Evolutionary conservation across 331 rosid genomes (phyloP).

Genomic region (Pyrus hybrid): DNA sequence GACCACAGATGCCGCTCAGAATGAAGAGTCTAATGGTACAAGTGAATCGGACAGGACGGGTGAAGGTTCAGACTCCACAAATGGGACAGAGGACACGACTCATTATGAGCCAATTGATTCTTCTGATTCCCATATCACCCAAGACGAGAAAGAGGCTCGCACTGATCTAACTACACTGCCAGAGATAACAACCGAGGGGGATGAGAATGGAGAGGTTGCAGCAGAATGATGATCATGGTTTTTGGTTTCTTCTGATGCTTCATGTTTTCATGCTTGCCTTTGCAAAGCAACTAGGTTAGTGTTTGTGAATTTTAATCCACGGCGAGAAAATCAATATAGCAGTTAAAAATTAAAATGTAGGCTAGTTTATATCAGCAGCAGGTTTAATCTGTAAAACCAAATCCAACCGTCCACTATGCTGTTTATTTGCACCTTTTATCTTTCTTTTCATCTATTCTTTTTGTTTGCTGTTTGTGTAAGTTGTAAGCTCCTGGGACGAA

Average conservation of each 20-base stretch:
- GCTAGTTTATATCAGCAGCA: slow-evolving; percentile 17
- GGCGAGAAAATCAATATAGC: slow-evolving; percentile 19
- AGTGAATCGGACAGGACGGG: slow-evolving; percentile 16
- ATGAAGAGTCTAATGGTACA: slow-evolving; percentile 29
- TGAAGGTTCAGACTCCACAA: slow-evolving; percentile 22
- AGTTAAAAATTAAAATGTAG: slow-evolving; percentile 30
- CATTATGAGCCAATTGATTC: slow-evolving; percentile 59
- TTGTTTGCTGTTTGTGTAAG: neutral
- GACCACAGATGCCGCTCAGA: slow-evolving; percentile 30
- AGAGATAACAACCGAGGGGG: slow-evolving; percentile 36
- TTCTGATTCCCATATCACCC: slow-evolving; percentile 35
- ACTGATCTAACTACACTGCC: slow-evolving; percentile 51
- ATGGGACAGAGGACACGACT: slow-evolving; percentile 23
- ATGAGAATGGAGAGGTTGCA: slow-evolving; percentile 39
- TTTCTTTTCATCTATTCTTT: neutral
- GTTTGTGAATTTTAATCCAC: neutral
- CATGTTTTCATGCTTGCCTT: slow-evolving; percentile 10
- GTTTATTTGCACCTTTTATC: neutral
- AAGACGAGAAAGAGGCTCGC: slow-evolving; percentile 36
- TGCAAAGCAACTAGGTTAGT: slow-evolving; percentile 7
- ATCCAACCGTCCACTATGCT: slow-evolving; percentile 13
- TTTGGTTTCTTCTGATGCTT: slow-evolving; percentile 11
- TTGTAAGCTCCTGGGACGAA: neutral
- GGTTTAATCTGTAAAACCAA: slow-evolving; percentile 37
- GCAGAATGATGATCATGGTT: slow-evolving; percentile 26